Conservation (phyloP, 1,139 yeast species). For the Nakaseomyces uthaithaninus region DNA sequence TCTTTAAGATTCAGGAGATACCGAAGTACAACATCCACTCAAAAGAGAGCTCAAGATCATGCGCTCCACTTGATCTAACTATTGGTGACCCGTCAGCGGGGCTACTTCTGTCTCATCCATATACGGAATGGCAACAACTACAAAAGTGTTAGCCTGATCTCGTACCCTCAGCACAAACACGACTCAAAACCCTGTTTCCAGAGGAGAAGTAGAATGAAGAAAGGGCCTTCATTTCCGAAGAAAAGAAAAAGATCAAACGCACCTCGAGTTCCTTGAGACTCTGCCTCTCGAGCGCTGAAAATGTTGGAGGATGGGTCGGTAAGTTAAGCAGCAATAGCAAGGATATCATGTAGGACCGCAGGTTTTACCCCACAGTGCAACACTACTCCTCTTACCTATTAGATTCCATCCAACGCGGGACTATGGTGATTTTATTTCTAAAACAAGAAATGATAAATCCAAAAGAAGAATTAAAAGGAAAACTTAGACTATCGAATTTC, state of each 20-base stretch:
- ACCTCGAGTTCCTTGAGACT: slow-evolving; percentile 30
- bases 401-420: slow-evolving; percentile 40
- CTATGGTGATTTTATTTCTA: slow-evolving; percentile 30
- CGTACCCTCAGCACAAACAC: slow-evolving; percentile 21
- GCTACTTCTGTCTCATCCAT: slow-evolving; percentile 61
- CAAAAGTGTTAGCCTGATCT: slow-evolving; percentile 24
- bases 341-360: slow-evolving; percentile 17
- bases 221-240: not conserved
- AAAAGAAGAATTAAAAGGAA: slow-evolving; percentile 1
- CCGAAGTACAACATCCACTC: not conserved
- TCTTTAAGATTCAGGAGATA: slow-evolving; percentile 16
- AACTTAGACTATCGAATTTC: not conserved
- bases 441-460: slow-evolving; percentile 3
- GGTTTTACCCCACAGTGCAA: slow-evolving; percentile 21
- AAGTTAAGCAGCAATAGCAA: slow-evolving; percentile 32
- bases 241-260: slow-evolving; percentile 8
- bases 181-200: slow-evolving; percentile 54
- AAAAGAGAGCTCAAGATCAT: slow-evolving; percentile 59
- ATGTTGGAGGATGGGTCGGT: slow-evolving; percentile 38
- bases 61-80: slow-evolving; percentile 41
- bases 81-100: slow-evolving; percentile 72
- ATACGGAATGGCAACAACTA: slow-evolving; percentile 32
- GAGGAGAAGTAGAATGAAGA: slow-evolving; percentile 27
- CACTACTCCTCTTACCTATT: slow-evolving; percentile 23
- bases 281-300: slow-evolving; percentile 62